These are phyloP conservation scores for Alloteropsis angusta DNA, from an alignment of 202 grass and related monocot species.

Conservation along the genomic window DNA sequence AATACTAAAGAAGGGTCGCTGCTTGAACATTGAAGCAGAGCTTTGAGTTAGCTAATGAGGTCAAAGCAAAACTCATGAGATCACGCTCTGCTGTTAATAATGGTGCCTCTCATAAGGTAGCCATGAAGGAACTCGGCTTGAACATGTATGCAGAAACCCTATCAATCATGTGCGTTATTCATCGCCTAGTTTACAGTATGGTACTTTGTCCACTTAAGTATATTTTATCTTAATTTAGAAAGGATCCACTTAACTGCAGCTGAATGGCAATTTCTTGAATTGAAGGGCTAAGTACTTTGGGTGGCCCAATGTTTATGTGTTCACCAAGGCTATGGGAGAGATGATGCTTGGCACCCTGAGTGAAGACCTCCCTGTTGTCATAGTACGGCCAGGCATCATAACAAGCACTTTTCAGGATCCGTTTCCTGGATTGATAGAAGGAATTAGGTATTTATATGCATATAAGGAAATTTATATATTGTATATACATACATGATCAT, in stretches of 20 bases:
- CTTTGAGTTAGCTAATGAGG: slow-evolving; percentile 20
- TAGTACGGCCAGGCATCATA: slow-evolving; percentile 56
- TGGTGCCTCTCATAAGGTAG: neutral
- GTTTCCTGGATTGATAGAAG: slow-evolving; percentile 11
- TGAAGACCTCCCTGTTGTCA: slow-evolving; percentile 52
- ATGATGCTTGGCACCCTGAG: slow-evolving; percentile 51
- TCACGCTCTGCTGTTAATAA: neutral
- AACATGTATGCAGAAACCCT: slow-evolving; percentile 13
- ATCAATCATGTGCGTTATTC: neutral
- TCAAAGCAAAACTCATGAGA: neutral
- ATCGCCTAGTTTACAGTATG: neutral
- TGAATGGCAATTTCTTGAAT: neutral
- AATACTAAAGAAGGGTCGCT: slow-evolving; percentile 3
- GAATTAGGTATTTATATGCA: neutral
- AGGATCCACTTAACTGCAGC: neutral
- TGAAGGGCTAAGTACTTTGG: slow-evolving; percentile 54
- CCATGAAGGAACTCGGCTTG: slow-evolving; percentile 46
- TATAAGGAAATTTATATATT: neutral
- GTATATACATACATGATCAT: neutral
- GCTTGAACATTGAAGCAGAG: slow-evolving; percentile 47
- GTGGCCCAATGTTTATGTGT: slow-evolving; percentile 67
- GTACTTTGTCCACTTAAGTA: neutral
- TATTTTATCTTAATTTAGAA: neutral
- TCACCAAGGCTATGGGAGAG: slow-evolving; percentile 73
- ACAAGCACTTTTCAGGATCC: neutral